Percentiles rank a stretch among this genome's conserved stretches.
These are phyloP conservation scores for Allantophomopsis lycopodina DNA, from an alignment of 2,329 filamentous ascomycete species.

Conservation along the genomic window DNA sequence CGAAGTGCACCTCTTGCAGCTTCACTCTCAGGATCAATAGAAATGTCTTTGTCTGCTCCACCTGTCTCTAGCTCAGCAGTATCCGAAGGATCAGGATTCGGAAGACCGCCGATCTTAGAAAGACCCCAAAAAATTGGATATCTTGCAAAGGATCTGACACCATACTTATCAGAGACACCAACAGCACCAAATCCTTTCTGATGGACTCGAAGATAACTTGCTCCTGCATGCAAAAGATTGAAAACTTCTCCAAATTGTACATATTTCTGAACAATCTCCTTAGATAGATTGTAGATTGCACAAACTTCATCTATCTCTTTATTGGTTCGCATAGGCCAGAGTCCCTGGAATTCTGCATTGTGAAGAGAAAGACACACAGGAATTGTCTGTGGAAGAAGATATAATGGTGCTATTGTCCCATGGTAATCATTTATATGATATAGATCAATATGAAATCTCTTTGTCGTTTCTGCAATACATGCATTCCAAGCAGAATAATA, in stretches of 20 bases:
- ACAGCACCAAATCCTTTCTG: slow-evolving; percentile 55
- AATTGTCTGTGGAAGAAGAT: slow-evolving; percentile 47
- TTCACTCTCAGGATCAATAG: slow-evolving; percentile 41
- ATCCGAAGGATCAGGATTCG: slow-evolving; percentile 51
- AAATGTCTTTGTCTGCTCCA: slow-evolving; percentile 21
- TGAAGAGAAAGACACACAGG: slow-evolving; percentile 50
- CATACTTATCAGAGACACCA: slow-evolving; percentile 54
- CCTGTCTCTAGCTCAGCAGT: slow-evolving; percentile 32
- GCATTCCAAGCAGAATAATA: slow-evolving; percentile 59
- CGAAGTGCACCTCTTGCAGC: slow-evolving; percentile 34
- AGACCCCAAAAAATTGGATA: slow-evolving; percentile 56
- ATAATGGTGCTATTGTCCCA: slow-evolving; percentile 46
- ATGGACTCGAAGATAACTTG: slow-evolving; percentile 49
- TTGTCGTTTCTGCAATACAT: slow-evolving; percentile 49
- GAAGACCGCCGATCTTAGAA: slow-evolving; percentile 52
- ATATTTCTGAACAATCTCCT: slow-evolving; percentile 31
- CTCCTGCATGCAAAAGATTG: slow-evolving; percentile 40
- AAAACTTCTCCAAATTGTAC: slow-evolving; percentile 5
- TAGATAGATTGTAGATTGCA: slow-evolving; percentile 45
- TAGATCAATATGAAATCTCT: slow-evolving; percentile 44
- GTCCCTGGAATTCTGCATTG: slow-evolving; percentile 55
- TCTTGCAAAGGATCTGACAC: slow-evolving; percentile 48
- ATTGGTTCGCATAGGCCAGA: slow-evolving; percentile 51
- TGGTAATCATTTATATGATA: slow-evolving; percentile 56
- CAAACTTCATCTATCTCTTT: slow-evolving; percentile 49